Base-by-base conservation (phyloP, 495 filamentous ascomycete species). In the Ramalina intermedia region DNA sequence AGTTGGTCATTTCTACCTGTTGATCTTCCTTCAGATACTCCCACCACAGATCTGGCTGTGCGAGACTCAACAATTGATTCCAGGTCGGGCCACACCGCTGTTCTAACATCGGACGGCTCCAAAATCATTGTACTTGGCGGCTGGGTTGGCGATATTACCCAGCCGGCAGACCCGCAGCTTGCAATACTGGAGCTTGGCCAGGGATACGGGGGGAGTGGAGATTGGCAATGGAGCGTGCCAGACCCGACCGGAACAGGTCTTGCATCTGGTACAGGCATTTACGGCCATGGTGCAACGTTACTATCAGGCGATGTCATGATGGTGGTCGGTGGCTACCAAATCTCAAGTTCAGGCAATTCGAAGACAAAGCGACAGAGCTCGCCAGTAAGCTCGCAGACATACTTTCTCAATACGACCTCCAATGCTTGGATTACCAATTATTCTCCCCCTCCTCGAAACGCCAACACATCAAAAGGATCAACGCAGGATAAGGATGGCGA, bases 301-400 rank as follows among this genome's bases (percentile, higher is more conserved):
- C 73, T 96, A 14, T 81, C 85, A 17, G 90, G 88, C 2, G 84
- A 81, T 52, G 74, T 94, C 0, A 86, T 96, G 84, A 85, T 96
- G 82, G 67, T 94, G 24, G 73, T 80, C 40, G 90, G 90, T 14
- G 90, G 90, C 2, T 87, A 84, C 52, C 67, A 58, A 9, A 93
- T 94, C 48, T 63, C 76, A 7, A 56, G 66, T 16, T 65, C 74
- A 4, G 55, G 52, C 20, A 35, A 21, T 21, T 58, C 66, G n/a
- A 62, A 60, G 3, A 63, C 58, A 5, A 74, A 67, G 62, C 64
- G 62, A 53, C 55, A 61, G 58, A 50, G 57, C 43, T 54, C 47
- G 16, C 50, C 53, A 44, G 47, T 49, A 24, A 80, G 72, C 52
- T 64, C 62, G 0, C 59, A 69, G 41, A 65, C 74, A 14, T 77